Evolutionary conservation across 345 rosid species (phyloP).

Genomic region (Sonneratia alba): DNA sequence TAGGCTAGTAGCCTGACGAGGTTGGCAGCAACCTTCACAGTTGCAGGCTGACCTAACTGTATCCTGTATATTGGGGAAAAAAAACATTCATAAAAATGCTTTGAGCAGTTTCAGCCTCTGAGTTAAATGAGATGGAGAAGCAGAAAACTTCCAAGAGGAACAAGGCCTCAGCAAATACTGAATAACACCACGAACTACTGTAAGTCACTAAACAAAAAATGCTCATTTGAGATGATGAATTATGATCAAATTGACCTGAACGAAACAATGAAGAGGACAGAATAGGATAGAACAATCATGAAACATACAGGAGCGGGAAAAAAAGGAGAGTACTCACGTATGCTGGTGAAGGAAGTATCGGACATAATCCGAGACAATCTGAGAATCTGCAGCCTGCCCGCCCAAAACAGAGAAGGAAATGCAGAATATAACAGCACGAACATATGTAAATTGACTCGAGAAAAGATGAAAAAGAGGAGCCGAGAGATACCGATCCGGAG

Average conservation of each 20-base stretch:
- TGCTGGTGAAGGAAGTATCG: conserved; percentile 95
- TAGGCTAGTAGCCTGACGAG: conserved; percentile 75
- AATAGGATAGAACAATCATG: not conserved
- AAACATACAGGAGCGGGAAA: not conserved
- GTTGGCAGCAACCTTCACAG: conserved; percentile 97
- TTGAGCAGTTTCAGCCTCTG: too few species aligned
- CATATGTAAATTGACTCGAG: not conserved
- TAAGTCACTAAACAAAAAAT: too few species aligned
- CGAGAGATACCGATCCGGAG: conserved; percentile 80
- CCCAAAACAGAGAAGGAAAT: not conserved
- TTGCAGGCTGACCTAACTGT: conserved; percentile 92
- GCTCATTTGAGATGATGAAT: too few species aligned
- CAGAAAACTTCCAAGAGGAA: too few species aligned
- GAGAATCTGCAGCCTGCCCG: conserved; percentile 96
- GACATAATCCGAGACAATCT: conserved; percentile 84
- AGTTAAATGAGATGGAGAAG: too few species aligned
- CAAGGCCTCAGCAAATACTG: too few species aligned
- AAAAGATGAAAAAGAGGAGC: not conserved
- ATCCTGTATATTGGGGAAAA: conserved; percentile 36
- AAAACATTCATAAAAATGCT: not conserved
- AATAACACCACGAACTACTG: too few species aligned
- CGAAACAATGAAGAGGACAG: not conserved
- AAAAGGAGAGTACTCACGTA: conserved; percentile 48
- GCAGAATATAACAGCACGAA: not conserved
- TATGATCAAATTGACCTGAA: too few species aligned